Base-by-base conservation (phyloP, 768 basidiomycete species). In the Hebeloma cylindrosporum region DNA sequence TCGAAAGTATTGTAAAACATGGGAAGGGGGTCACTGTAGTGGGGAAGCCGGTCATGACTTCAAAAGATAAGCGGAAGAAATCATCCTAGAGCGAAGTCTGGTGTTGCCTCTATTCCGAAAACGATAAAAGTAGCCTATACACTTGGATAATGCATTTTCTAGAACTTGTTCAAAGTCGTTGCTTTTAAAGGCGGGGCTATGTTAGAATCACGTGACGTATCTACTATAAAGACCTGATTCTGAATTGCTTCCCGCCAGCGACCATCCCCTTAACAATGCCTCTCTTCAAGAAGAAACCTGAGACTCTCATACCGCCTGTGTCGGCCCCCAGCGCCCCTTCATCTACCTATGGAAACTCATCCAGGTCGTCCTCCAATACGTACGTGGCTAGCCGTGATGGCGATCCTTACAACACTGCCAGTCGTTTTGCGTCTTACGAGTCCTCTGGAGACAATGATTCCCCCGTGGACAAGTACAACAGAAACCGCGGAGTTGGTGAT, bases 21-120 rank as follows among this genome's bases (percentile, higher is more conserved):
- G 89, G 91, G 1, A 87, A 81, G 59, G 91, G 93, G 0, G 86
- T 93, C 29, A 93, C 91, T 0, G 83, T 94, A 13, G 78, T 94
- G 30, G 93, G 92, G 17, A 94, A 93, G 64, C 68, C 66, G 53
- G 62, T 47, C 71, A 69, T 57, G 61, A 65, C 47, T 18, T 61
- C 62, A 37, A 66, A 62, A 50, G 67, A 65, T 51, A 71, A 61
- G 40, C 61, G 59, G 43, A 71, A 68, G 49, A 61, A 58, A 31
- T 54, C 49, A 43, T 6, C 18, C 8, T 18, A 25, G 21, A 17
- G 38, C 38, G 5, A 25, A 16, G 21, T 23, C 22, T 35, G 41
- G 11, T 34, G 40, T 29, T 23, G 35, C 10, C n/a, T 13, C n/a
- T 17, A 31, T 38, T 29, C 43, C 23, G 38, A 35, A 20, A 30